phyloP scores from a whole-genome alignment of 1,284 basidiomycete species.

The Xerocomus amazonicus region DNA sequence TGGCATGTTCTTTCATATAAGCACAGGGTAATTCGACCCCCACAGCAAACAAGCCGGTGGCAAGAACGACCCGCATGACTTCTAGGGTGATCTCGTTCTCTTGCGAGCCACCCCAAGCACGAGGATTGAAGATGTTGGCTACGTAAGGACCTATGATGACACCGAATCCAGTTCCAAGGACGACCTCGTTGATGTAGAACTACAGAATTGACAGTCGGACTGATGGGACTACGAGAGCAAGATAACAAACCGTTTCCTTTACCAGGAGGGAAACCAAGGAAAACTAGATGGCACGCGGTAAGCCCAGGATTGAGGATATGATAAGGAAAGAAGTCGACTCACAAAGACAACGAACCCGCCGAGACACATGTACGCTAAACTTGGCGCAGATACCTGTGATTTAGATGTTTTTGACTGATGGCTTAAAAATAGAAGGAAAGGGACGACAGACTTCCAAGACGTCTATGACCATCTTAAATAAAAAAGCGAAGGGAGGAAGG shows the following conservation, averaged over 20 bases:
- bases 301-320: not conserved
- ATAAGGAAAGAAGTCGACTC: constrained; percentile 17
- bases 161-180: constrained; percentile 81
- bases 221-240: not conserved
- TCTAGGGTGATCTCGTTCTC: constrained; percentile 72
- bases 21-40: constrained; percentile 69
- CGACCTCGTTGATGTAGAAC: constrained; percentile 90
- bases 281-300: constrained; percentile 46
- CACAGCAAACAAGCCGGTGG: constrained; percentile 67
- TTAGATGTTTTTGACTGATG: constrained; percentile 13
- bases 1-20: constrained; percentile 62
- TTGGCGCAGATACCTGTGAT: constrained; percentile 45
- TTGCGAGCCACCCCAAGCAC: constrained; percentile 68
- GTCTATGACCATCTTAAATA: constrained; percentile 15
- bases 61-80: constrained; percentile 67
- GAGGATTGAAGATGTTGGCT: constrained; percentile 75
- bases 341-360: constrained; percentile 76
- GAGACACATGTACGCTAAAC: constrained; percentile 69
- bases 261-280: constrained; percentile 78
- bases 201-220: constrained; percentile 22
- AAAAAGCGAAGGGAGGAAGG: not conserved
- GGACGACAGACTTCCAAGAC: constrained; percentile 26
- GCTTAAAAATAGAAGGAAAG: not conserved
- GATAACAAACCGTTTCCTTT: constrained; percentile 62
- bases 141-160: constrained; percentile 73